Evolutionary conservation across 768 basidiomycete species (phyloP).

Genomic region (Suillus spraguei): DNA sequence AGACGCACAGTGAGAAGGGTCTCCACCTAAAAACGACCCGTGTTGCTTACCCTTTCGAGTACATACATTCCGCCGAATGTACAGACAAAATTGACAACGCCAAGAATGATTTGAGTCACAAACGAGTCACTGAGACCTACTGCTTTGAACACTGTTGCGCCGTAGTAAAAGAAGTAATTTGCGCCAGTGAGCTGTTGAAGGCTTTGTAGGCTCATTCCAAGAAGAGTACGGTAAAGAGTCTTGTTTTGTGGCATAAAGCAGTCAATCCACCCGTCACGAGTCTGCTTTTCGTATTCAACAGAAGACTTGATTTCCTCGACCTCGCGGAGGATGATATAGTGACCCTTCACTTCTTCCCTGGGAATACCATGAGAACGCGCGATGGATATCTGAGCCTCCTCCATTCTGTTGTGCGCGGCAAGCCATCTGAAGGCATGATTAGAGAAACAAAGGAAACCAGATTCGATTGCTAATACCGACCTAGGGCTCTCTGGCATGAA

Average conservation of each 20-base stretch:
- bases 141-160: conserved; percentile 64
- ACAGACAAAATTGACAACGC: conserved; percentile 70
- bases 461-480: conserved; percentile 21
- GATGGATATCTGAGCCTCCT: conserved; percentile 52
- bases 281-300: conserved; percentile 49
- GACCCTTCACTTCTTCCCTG: conserved; percentile 37
- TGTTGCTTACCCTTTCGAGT: conserved; percentile 57
- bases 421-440: conserved; percentile 48
- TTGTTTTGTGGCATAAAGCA: conserved; percentile 61
- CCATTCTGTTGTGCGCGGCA: conserved; percentile 45
- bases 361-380: conserved; percentile 53
- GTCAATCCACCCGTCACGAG: conserved; percentile 63
- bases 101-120: conserved; percentile 75
- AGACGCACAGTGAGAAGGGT: background rate
- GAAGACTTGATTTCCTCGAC: conserved; percentile 57
- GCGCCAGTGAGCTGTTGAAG: conserved; percentile 75
- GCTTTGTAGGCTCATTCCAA: conserved; percentile 67
- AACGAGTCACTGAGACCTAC: conserved; percentile 71
- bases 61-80: conserved; percentile 76
- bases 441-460: background rate
- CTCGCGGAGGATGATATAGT: conserved; percentile 48
- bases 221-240: conserved; percentile 62
- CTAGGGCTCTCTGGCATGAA: conserved; percentile 73
- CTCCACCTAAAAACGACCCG: background rate
- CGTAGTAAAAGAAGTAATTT: conserved; percentile 71